Evolutionary conservation across 257 asterid species (phyloP).

Genomic region (Plantago elongata): DNA sequence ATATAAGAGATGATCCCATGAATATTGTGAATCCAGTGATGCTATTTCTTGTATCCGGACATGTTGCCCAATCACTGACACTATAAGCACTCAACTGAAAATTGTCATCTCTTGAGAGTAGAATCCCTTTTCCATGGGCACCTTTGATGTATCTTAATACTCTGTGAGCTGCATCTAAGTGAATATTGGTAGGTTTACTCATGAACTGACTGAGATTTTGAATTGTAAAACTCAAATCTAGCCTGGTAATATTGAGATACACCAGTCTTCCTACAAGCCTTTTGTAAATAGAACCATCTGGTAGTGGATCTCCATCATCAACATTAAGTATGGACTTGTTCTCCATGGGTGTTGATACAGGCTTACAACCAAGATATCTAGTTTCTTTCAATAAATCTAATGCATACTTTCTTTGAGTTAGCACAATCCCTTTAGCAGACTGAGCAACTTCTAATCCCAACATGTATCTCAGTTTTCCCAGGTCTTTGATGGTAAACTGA

Average conservation of each 20-base stretch:
- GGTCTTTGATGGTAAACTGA: neutral
- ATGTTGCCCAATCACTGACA: neutral
- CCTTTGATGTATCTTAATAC: neutral
- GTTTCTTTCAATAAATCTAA: neutral
- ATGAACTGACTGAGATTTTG: neutral
- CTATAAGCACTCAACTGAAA: neutral
- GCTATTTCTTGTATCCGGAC: neutral
- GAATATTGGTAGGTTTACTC: neutral
- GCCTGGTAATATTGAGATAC: neutral
- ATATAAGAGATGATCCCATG: neutral
- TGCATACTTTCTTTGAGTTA: neutral
- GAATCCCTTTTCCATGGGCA: neutral
- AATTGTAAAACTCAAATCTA: too few relatives aligned
- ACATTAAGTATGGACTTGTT: neutral
- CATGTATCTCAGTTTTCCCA: neutral
- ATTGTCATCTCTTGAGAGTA: neutral
- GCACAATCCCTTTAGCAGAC: neutral
- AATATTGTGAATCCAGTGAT: neutral
- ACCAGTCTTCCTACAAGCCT: neutral
- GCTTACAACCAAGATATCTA: neutral
- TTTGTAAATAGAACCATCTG: too few relatives aligned
- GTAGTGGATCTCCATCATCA: neutral
- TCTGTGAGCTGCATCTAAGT: neutral
- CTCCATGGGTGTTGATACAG: neutral
- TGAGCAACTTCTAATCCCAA: neutral